A percentile compares a stretch with the other conserved stretches of the same genome.
These are phyloP conservation scores for Halenospora varia DNA, from an alignment of 495 filamentous ascomycete genomes.

Conservation along the genomic window DNA sequence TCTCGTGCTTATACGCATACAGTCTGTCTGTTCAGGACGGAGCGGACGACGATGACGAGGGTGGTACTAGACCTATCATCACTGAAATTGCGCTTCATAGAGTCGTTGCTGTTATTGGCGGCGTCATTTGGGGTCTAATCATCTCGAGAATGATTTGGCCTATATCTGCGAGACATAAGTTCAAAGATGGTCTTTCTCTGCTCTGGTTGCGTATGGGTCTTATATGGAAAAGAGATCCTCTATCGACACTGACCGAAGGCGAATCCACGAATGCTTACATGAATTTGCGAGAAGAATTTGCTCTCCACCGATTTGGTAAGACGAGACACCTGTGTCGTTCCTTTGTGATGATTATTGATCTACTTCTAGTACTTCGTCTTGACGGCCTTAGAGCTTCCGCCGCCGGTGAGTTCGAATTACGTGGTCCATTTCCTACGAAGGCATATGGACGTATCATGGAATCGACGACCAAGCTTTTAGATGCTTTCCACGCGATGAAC, in stretches of 20 bases:
- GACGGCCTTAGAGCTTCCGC: slow-evolving; percentile 73
- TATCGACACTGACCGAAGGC: slow-evolving; percentile 63
- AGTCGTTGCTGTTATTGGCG: slow-evolving; percentile 79
- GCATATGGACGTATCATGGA: slow-evolving; percentile 68
- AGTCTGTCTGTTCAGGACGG: slow-evolving; percentile 70
- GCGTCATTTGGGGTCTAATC: slow-evolving; percentile 89
- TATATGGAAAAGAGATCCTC: slow-evolving; percentile 93
- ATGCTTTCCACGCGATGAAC: slow-evolving; percentile 94
- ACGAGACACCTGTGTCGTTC: not conserved
- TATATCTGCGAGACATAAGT: slow-evolving; percentile 77
- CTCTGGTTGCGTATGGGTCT: slow-evolving; percentile 93
- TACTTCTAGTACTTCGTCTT: slow-evolving; percentile 51
- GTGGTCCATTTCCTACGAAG: slow-evolving; percentile 73
- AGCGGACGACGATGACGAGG: slow-evolving; percentile 79
- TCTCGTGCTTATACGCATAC: slow-evolving; percentile 94
- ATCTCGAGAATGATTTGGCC: slow-evolving; percentile 91
- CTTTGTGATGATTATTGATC: not conserved
- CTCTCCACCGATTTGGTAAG: slow-evolving; percentile 46
- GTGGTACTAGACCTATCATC: slow-evolving; percentile 79
- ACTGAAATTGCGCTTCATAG: slow-evolving; percentile 87
- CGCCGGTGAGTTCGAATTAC: slow-evolving; percentile 74
- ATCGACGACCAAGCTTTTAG: slow-evolving; percentile 77
- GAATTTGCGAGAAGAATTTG: slow-evolving; percentile 75
- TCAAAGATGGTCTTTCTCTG: slow-evolving; percentile 80
- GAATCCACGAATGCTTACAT: slow-evolving; percentile 62